Base-by-base conservation (phyloP, 345 rosid genomes). In the Lenwebbia sp. region DNA sequence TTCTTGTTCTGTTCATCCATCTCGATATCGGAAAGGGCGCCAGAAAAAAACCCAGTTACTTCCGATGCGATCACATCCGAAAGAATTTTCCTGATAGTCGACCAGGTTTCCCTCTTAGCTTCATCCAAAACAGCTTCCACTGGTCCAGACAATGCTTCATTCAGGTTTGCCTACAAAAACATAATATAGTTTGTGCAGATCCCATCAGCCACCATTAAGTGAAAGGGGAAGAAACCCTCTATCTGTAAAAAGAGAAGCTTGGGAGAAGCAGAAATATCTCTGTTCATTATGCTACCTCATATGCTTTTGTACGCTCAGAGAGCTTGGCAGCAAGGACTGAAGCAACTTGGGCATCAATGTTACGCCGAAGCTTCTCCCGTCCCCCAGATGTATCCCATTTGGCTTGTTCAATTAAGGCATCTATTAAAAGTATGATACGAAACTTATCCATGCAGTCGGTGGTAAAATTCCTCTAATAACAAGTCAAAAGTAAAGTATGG, bases 41-140 rank as follows among this genome's bases (percentile, higher is more conserved):
- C 40, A 22, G 96, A 93, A 76, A 97, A 93, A 76, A 97, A 89
- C 82, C 94, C 96, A 88, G 91, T 87, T 49, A 96, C 92, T 81
- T 95, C 98, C 85, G 92, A 85, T 90, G 90, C 94, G 76, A 93
- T 90, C 90, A 11, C 11, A 47, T 96, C 98, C 86, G n/a, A 88
- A 84, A 94, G 90, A 86, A 96, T 95, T 85, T 91, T 95, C 91
- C 93, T 93, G 90, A 96, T 97, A 88, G 97, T 88, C 10, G 95
- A 89, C 99, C 98, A 96, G 47, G 99, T 95, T 88, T 93, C 94
- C 83, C 89, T 87, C 88, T 88, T 93, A 55, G 99, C 98, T 88
- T 94, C 97, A 89, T 94, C 97, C 26, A 97, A 84, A n/a, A 95
- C 98, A 88, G 98, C 94, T 91, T 94, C 99, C 84, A 96, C 95